Conservation (phyloP, 106 monocot genomes). For the Hemerocallis citrina region DNA sequence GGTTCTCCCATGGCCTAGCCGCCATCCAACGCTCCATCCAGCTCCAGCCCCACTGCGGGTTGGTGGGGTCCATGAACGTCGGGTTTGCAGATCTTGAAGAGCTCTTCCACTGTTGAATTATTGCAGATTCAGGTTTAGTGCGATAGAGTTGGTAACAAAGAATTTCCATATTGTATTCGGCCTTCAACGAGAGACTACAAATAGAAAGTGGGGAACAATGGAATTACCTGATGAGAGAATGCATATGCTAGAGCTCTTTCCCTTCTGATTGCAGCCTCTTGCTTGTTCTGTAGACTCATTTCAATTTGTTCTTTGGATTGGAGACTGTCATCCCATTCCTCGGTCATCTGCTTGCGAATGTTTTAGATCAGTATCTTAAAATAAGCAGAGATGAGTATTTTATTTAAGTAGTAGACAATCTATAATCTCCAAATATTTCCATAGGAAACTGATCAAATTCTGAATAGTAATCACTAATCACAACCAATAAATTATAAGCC, state of each 20-base stretch:
- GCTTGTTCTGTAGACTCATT: slow-evolving; percentile 40
- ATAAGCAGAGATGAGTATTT: no score
- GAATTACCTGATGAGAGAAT: slow-evolving; percentile 78
- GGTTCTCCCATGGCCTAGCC: slow-evolving; percentile 67
- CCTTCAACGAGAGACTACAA: no score
- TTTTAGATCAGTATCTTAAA: no score
- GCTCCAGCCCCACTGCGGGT: slow-evolving; percentile 94
- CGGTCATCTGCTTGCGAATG: slow-evolving; percentile 36
- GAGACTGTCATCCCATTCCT: slow-evolving; percentile 75
- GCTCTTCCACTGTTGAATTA: slow-evolving; percentile 50
- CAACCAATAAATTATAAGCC: no score
- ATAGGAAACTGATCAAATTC: no score
- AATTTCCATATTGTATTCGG: no score
- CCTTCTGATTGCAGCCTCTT: slow-evolving; percentile 83
- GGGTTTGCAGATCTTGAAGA: slow-evolving; percentile 43
- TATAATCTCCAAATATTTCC: no score
- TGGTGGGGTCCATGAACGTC: slow-evolving; percentile 53
- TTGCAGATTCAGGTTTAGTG: neutral
- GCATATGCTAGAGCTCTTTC: slow-evolving; percentile 90
- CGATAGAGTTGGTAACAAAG: neutral
- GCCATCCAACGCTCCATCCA: slow-evolving; percentile 97
- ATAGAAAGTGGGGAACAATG: neutral
- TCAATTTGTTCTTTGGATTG: slow-evolving; percentile 86
- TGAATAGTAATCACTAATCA: no score
- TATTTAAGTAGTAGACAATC: no score